Evolutionary conservation across 2,329 filamentous ascomycete genomes (phyloP).

Genomic region (Microdochium nivale): DNA sequence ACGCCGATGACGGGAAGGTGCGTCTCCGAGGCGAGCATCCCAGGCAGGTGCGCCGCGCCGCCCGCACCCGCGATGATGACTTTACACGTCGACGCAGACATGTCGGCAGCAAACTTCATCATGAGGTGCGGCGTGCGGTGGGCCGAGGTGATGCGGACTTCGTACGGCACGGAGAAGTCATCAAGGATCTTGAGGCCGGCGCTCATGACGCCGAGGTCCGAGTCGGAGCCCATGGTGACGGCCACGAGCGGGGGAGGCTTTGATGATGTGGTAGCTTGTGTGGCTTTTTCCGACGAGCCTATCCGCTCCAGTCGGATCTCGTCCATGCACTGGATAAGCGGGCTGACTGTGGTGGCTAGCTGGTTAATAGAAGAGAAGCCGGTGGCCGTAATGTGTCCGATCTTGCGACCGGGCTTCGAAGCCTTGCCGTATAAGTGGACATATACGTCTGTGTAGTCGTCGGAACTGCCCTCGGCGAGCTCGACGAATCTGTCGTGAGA

Average conservation of each 20-base stretch:
- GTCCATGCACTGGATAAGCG: constrained; percentile 60
- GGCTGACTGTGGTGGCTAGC: constrained; percentile 48
- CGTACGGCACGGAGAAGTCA: constrained; percentile 64
- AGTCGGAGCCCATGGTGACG: constrained; percentile 79
- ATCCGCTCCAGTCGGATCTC: constrained; percentile 47
- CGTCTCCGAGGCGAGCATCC: constrained; percentile 67
- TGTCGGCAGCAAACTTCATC: constrained; percentile 55
- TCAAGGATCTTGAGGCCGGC: constrained; percentile 58
- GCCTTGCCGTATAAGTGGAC: constrained; percentile 91
- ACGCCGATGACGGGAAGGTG: constrained; percentile 69
- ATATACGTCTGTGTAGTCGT: constrained; percentile 38
- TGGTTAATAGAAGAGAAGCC: constrained; percentile 58
- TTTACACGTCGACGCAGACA: constrained; percentile 56
- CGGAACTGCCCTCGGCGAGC: constrained; percentile 33
- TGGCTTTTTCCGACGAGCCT: constrained; percentile 26
- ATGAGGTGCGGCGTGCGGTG: constrained; percentile 67
- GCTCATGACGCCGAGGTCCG: constrained; percentile 60
- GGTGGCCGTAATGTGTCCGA: constrained; percentile 85
- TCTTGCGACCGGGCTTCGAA: constrained; percentile 82
- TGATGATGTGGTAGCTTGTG: constrained; percentile 16
- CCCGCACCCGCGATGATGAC: constrained; percentile 71
- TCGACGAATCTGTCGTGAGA: constrained; percentile 49
- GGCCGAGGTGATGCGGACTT: constrained; percentile 69
- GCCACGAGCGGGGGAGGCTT: constrained; percentile 50
- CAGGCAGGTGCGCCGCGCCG: constrained; percentile 64